Percentiles rank a stretch among this genome's conserved stretches.
Conservation (phyloP, 176 grass and related monocot species). For the Triticum monococcum region DNA sequence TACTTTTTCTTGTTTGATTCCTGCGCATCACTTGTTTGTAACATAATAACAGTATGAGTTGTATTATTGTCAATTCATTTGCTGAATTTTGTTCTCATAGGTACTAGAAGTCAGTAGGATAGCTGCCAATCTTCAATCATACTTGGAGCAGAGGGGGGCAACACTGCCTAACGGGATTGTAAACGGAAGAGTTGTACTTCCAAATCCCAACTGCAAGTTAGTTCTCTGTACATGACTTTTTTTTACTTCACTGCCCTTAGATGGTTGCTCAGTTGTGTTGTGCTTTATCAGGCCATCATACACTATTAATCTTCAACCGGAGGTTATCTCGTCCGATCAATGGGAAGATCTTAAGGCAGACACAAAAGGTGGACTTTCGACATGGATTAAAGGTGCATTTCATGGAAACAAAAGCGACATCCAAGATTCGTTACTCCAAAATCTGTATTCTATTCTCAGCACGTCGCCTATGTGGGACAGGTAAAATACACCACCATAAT, state of each 20-base stretch:
- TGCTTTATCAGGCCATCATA: constrained; percentile 52
- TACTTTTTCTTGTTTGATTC: neutral
- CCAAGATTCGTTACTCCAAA: constrained; percentile 63
- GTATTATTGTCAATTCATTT: constrained; percentile 14
- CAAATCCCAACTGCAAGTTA: constrained; percentile 73
- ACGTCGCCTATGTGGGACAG: constrained; percentile 98
- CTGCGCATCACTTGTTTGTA: neutral
- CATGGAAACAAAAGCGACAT: constrained; percentile 59
- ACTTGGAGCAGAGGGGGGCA: constrained; percentile 85
- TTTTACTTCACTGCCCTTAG: constrained; percentile 5
- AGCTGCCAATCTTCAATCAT: constrained; percentile 74
- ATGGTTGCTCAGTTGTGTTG: neutral
- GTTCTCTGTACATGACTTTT: neutral
- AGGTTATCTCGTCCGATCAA: constrained; percentile 61
- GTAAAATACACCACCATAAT: constrained; percentile 26
- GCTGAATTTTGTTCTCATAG: constrained; percentile 38
- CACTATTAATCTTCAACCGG: constrained; percentile 63
- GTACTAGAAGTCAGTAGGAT: constrained; percentile 70
- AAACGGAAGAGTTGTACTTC: constrained; percentile 68
- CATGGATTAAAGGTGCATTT: constrained; percentile 93
- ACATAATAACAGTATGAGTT: neutral
- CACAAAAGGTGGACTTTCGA: constrained; percentile 59
- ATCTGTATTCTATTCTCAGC: constrained; percentile 71
- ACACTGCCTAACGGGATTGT: constrained; percentile 65
- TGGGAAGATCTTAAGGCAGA: constrained; percentile 81